A percentile compares a stretch with the other conserved stretches of the same genome.
Conservation (phyloP, 345 rosid species). For the Diplotaxis tenuifolia region DNA sequence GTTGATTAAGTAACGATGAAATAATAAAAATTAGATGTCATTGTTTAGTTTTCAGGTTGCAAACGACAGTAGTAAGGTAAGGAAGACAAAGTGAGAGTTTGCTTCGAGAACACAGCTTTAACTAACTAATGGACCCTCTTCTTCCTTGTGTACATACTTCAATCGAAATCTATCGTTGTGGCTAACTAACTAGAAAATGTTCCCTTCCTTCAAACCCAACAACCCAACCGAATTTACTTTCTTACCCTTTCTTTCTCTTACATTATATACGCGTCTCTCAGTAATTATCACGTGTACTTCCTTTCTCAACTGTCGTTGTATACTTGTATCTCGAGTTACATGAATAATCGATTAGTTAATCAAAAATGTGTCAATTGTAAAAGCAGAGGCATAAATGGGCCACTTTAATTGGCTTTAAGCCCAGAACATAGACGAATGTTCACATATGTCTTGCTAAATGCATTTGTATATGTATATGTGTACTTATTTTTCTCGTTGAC, state of each 20-base stretch:
- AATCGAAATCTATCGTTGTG: constrained; percentile 37
- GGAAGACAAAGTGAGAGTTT: constrained; percentile 14
- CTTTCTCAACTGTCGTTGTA: not conserved
- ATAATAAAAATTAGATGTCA: not conserved
- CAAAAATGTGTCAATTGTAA: not conserved
- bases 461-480: not conserved
- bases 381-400: constrained; percentile 11
- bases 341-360: not conserved
- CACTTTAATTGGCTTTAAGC: not conserved
- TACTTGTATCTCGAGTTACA: not conserved
- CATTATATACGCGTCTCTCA: not conserved
- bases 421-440: not conserved
- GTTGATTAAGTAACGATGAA: not conserved
- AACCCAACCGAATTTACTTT: constrained; percentile 19
- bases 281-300: not conserved
- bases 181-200: constrained; percentile 32
- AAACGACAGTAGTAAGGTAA: constrained; percentile 29
- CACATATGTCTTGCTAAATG: not conserved
- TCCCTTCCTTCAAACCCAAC: constrained; percentile 47
- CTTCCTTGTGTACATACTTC: constrained; percentile 23
- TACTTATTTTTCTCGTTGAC: not conserved
- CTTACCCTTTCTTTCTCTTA: not conserved
- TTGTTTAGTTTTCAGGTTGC: constrained; percentile 13
- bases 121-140: constrained; percentile 57
- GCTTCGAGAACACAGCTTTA: constrained; percentile 68